Conservation (phyloP, 495 filamentous ascomycete genomes). For the Evansstolkia leycettana region DNA sequence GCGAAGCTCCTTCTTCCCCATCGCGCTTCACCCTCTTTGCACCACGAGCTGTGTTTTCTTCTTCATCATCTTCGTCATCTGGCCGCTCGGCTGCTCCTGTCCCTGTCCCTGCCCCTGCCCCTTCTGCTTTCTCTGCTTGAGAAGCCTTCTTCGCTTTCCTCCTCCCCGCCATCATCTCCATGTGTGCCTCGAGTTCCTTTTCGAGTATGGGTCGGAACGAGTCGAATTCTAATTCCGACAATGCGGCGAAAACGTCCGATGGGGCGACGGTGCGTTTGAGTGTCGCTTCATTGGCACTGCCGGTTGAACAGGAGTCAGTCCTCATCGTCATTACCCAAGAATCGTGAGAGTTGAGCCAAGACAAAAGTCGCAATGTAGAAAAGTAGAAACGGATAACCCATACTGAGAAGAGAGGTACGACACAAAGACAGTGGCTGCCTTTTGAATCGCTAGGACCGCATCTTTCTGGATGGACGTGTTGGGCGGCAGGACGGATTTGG, state of each 20-base stretch:
- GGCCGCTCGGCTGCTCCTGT: conserved; percentile 18
- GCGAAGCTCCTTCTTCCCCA: conserved; percentile 35
- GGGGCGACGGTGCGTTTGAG: conserved; percentile 82
- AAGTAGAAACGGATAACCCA: conserved; percentile 11
- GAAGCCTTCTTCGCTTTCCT: conserved; percentile 49
- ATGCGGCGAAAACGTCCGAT: conserved; percentile 67
- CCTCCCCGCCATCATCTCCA: conserved; percentile 52
- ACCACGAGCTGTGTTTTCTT: conserved; percentile 30
- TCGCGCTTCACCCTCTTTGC: conserved; percentile 39
- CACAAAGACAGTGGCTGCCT: conserved; percentile 89
- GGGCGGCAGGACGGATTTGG: conserved; percentile 91
- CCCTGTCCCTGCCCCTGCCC: conserved; percentile 11
- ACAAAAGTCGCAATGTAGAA: conserved; percentile 2
- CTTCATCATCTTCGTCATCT: conserved; percentile 30
- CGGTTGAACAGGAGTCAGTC: too few species aligned
- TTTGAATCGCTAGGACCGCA: conserved; percentile 79
- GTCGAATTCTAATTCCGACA: conserved; percentile 75
- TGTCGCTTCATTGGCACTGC: conserved; percentile 65
- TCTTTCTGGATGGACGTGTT: conserved; percentile 94
- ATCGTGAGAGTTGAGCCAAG: too few species aligned
- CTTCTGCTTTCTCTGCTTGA: conserved; percentile 41
- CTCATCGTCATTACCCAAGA: too few species aligned
- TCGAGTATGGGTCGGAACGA: conserved; percentile 55
- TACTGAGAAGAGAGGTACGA: conserved; percentile 81
- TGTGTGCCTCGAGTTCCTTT: conserved; percentile 46